Evolutionary conservation across 2,329 filamentous ascomycete species (phyloP).

Genomic region (Fusarium temperatum): DNA sequence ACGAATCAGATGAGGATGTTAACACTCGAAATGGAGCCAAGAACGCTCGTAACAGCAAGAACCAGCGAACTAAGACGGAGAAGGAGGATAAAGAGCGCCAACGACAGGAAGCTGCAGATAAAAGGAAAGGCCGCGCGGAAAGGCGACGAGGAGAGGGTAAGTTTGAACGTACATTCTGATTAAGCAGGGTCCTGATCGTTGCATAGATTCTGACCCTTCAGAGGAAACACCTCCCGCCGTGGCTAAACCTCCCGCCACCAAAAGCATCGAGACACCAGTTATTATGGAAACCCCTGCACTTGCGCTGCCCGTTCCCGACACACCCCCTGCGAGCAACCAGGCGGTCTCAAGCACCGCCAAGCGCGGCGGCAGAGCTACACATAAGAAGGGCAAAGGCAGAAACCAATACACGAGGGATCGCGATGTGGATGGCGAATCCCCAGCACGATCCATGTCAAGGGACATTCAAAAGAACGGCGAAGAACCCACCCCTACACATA

Average conservation of each 20-base stretch:
- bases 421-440: constrained; percentile 67
- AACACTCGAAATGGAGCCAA: constrained; percentile 63
- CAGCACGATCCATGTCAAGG: constrained; percentile 64
- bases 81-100: constrained; percentile 80
- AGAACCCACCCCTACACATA: constrained; percentile 46
- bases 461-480: constrained; percentile 53
- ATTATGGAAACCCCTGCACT: constrained; percentile 42
- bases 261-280: constrained; percentile 45
- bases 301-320: constrained; percentile 45
- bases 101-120: constrained; percentile 77
- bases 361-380: constrained; percentile 66
- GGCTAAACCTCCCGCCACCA: constrained; percentile 40
- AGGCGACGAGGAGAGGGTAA: constrained; percentile 83
- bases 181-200: constrained; percentile 17
- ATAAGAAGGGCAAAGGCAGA: constrained; percentile 74
- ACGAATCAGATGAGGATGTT: constrained; percentile 78
- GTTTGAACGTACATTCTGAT: constrained; percentile 15
- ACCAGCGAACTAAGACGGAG: constrained; percentile 70
- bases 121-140: constrained; percentile 84
- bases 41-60: constrained; percentile 68
- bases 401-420: constrained; percentile 87
- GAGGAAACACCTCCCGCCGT: constrained; percentile 70
- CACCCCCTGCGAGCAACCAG: constrained; percentile 57
- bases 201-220: constrained; percentile 74
- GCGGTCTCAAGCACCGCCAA: constrained; percentile 63